Evolutionary conservation across 2,329 filamentous ascomycete genomes (phyloP), one percentile per base, ranked within the genome.

Genomic region (Paraconiothyrium sp.): DNA sequence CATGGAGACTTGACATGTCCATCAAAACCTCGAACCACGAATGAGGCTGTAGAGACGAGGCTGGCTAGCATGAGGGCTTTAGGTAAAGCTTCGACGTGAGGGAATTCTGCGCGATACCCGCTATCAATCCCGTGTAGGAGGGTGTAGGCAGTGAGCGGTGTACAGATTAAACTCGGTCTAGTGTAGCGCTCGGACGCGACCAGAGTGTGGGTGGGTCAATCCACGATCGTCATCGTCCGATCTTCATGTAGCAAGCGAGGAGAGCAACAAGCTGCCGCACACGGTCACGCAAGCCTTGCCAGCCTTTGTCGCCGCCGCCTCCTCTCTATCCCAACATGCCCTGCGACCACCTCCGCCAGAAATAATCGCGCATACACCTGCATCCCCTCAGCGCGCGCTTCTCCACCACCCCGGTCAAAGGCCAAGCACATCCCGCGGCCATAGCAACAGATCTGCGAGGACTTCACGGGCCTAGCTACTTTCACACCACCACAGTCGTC

Each of bases 91-190:
- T 22, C 20, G 27, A 27, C 24, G 48, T 2, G 41, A 5, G 43
- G 57, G 30, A 5, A 34, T 6, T 24, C 30, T 39, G 57, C 60
- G 60, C 60, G 56, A 24, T 56, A 59, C 30, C 54, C 60, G 64
- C 64, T 65, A 67, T 62, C 56, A 58, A 55, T 60, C 46, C 22
- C 49, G 43, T n/a, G 30, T 30, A 37, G 54, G 60, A 22, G 61
- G 62, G 59, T 61, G 61, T 47, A 30, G 46, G 55, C 37, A 46
- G 59, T 56, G 63, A 65, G 63, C 69, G 68, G 61, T 72, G 63
- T 59, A 64, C 44, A 48, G 11, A 55, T 49, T 35, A 13, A 30
- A 41, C 35, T 27, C 47, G 47, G 52, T 13, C 43, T 57, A 49
- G 54, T 27, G 30, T 39, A 20, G 52, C 24, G 41, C 37, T 32